These are phyloP conservation scores for Zopfia rhizophila DNA, from an alignment of 2,329 filamentous ascomycete species.

Conservation along the genomic window DNA sequence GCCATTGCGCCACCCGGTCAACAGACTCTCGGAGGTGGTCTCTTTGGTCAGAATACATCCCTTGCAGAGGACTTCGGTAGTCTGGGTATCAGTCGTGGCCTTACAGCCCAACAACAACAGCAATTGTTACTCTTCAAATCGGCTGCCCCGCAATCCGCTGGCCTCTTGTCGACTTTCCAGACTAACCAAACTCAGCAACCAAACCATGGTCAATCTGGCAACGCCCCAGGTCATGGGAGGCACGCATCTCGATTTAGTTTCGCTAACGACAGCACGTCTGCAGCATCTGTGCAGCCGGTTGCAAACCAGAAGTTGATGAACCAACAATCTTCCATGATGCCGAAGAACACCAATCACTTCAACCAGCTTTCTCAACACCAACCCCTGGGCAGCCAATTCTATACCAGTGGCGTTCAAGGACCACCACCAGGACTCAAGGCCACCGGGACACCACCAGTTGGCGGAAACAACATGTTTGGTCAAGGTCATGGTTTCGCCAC, in stretches of 20 bases:
- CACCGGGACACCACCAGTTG: slow-evolving; percentile 88
- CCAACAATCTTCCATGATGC: slow-evolving; percentile 90
- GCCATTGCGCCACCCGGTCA: slow-evolving; percentile 83
- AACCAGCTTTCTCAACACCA: slow-evolving; percentile 66
- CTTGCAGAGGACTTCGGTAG: slow-evolving; percentile 52
- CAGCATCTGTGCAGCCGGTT: slow-evolving; percentile 77
- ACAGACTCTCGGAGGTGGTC: slow-evolving; percentile 60
- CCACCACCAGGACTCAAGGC: slow-evolving; percentile 96
- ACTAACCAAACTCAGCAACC: slow-evolving; percentile 60
- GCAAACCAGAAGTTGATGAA: slow-evolving; percentile 83
- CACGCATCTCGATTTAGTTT: slow-evolving; percentile 91
- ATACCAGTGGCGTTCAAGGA: slow-evolving; percentile 85
- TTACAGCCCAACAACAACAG: slow-evolving; percentile 79
- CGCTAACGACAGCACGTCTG: slow-evolving; percentile 74
- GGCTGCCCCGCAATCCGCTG: slow-evolving; percentile 64
- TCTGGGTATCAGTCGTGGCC: slow-evolving; percentile 69
- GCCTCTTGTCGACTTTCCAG: slow-evolving; percentile 58
- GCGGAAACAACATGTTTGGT: slow-evolving; percentile 83
- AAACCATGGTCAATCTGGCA: slow-evolving; percentile 64
- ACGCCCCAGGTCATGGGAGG: slow-evolving; percentile 75
- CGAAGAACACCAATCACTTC: slow-evolving; percentile 57
- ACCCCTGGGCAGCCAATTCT: slow-evolving; percentile 73
- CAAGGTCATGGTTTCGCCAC: slow-evolving; percentile 87
- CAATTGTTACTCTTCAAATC: slow-evolving; percentile 71
- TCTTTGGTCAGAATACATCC: slow-evolving; percentile 47